A percentile compares a stretch with the other conserved stretches of the same genome.
Evolutionary conservation across 768 basidiomycete species (phyloP).

Genomic region (Lactifluus hygrophoroides): DNA sequence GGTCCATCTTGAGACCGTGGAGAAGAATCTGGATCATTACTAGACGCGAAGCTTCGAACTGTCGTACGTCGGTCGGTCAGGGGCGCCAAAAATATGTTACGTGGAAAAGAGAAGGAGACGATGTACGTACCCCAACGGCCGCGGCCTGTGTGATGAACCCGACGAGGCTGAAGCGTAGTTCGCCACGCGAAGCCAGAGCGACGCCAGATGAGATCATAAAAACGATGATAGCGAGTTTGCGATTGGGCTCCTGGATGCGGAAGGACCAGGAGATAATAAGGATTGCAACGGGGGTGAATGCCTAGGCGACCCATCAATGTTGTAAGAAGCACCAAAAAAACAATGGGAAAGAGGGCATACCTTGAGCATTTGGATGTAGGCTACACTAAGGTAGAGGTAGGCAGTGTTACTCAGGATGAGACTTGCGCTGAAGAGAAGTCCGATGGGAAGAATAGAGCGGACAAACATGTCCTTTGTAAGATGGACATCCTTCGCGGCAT

Average conservation of each 20-base stretch:
- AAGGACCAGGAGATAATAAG: constrained; percentile 89
- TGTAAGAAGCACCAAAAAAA: neutral
- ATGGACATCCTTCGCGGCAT: constrained; percentile 69
- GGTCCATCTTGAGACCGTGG: constrained; percentile 96
- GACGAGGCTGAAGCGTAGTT: constrained; percentile 72
- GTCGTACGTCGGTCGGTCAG: neutral
- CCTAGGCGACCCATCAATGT: constrained; percentile 37
- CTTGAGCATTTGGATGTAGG: constrained; percentile 98
- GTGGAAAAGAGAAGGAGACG: neutral
- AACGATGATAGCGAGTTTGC: constrained; percentile 74
- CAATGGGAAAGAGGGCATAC: constrained; percentile 32
- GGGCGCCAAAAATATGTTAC: neutral
- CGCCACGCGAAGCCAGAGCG: constrained; percentile 83
- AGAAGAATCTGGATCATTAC: constrained; percentile 95
- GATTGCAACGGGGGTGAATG: constrained; percentile 84
- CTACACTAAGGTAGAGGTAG: constrained; percentile 83
- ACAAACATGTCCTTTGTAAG: constrained; percentile 74
- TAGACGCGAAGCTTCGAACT: constrained; percentile 91
- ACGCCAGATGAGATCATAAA: constrained; percentile 88
- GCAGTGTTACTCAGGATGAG: constrained; percentile 89
- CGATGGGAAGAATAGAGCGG: constrained; percentile 87
- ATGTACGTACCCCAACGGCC: constrained; percentile 67
- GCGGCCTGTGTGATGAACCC: constrained; percentile 86
- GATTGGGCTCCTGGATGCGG: constrained; percentile 82
- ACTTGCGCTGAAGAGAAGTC: constrained; percentile 86